phyloP scores from a whole-genome alignment of 2,329 filamentous ascomycete species.

The Trichophyton rubrum region DNA sequence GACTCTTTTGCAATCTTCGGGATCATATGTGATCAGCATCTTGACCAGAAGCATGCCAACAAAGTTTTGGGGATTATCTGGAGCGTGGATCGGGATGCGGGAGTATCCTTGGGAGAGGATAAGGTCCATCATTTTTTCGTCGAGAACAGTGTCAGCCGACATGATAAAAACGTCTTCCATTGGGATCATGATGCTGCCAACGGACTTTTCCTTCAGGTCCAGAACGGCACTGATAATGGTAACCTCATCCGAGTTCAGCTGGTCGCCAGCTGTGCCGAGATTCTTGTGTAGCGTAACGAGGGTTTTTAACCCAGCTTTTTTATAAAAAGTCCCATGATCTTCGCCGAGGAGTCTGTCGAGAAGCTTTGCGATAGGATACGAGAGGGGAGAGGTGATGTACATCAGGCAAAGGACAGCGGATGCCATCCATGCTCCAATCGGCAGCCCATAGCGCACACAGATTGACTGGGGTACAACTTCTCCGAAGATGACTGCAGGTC shows the following conservation, averaged over 20 bases:
- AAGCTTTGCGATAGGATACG: constrained; percentile 90
- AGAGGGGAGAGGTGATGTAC: constrained; percentile 80
- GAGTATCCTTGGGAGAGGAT: constrained; percentile 93
- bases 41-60: constrained; percentile 97
- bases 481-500: constrained; percentile 74
- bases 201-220: constrained; percentile 90
- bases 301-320: constrained; percentile 94
- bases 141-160: constrained; percentile 84
- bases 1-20: constrained; percentile 77
- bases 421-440: constrained; percentile 88
- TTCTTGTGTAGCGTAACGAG: constrained; percentile 80
- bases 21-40: constrained; percentile 96
- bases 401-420: constrained; percentile 77
- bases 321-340: constrained; percentile 93
- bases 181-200: constrained; percentile 94
- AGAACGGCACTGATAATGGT: constrained; percentile 96
- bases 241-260: constrained; percentile 92
- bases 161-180: constrained; percentile 97
- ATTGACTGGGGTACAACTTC: constrained; percentile 93
- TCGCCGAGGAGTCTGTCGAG: constrained; percentile 87
- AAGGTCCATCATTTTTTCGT: constrained; percentile 86
- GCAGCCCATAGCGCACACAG: constrained; percentile 89
- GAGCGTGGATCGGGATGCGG: constrained; percentile 82
- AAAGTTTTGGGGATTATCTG: constrained; percentile 74
- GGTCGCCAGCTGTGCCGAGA: constrained; percentile 68